Evolutionary conservation across 768 basidiomycete species (phyloP).

Genomic region (Amanita polypyramis): DNA sequence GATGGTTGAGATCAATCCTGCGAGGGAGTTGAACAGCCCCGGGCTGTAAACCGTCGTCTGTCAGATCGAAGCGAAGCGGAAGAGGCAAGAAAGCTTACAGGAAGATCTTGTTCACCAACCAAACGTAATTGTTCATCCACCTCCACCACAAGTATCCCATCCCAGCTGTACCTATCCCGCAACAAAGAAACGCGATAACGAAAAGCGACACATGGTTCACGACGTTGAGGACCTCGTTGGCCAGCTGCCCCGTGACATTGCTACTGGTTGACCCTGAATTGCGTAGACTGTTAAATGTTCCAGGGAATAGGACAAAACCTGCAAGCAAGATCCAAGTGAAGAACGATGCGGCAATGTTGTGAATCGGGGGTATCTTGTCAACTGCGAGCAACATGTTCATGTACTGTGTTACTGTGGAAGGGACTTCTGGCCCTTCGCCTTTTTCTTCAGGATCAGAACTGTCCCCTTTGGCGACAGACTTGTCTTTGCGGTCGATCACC

Average conservation of each 20-base stretch:
- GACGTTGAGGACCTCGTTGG: conserved; percentile 27
- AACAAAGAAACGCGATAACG: conserved; percentile 44
- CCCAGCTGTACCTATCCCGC: conserved; percentile 39
- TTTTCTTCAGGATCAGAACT: background rate
- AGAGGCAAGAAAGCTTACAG: conserved; percentile 25
- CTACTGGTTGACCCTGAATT: conserved; percentile 17
- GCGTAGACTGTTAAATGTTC: conserved; percentile 45
- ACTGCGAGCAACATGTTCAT: conserved; percentile 54
- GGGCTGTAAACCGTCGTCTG: conserved; percentile 26
- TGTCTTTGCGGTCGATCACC: background rate
- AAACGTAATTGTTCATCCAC: conserved; percentile 50
- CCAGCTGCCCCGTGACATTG: conserved; percentile 26
- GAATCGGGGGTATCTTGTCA: conserved; percentile 39
- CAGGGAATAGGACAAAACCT: conserved; percentile 53
- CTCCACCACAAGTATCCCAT: conserved; percentile 54
- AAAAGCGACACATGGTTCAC: conserved; percentile 15
- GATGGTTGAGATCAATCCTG: conserved; percentile 46
- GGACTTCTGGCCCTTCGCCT: background rate
- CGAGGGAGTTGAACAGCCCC: conserved; percentile 44
- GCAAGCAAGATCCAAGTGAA: conserved; percentile 56
- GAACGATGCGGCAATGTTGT: conserved; percentile 43
- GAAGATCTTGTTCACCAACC: conserved; percentile 47
- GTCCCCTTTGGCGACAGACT: background rate
- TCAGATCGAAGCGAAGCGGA: background rate
- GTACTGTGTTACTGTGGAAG: conserved; percentile 38